Percentiles rank a stretch among this genome's conserved stretches.
phyloP scores from a whole-genome alignment of 169 alveolate species.

The Condylostoma magnum region DNA sequence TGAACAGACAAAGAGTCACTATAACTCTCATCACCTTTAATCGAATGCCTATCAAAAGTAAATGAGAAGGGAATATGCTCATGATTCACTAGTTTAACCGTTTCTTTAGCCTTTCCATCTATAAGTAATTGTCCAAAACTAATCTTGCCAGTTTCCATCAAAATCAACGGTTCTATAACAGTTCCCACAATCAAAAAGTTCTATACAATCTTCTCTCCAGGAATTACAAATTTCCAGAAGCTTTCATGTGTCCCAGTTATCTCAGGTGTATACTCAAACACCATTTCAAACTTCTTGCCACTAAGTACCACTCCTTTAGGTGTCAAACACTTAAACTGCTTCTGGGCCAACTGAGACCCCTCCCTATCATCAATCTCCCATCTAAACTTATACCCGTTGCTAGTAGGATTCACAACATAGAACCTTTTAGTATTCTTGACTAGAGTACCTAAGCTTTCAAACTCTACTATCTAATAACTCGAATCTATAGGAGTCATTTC shows the following conservation, averaged over 20 bases:
- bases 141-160: conserved; percentile 88
- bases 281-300: conserved; percentile 91
- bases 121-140: conserved; percentile 89
- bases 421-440: conserved; percentile 89
- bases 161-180: conserved; percentile 91
- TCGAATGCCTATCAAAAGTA: conserved; percentile 77
- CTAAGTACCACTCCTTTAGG: conserved; percentile 87
- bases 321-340: conserved; percentile 85
- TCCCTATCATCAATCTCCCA: conserved; percentile 85
- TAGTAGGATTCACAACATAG: conserved; percentile 92
- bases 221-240: conserved; percentile 87
- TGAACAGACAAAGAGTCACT: conserved; percentile 77
- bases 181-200: conserved; percentile 86
- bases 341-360: conserved; percentile 45
- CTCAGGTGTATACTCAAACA: conserved; percentile 89
- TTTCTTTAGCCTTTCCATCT: conserved; percentile 89
- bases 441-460: conserved; percentile 88
- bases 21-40: conserved; percentile 76
- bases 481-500: conserved; percentile 63
- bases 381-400: conserved; percentile 88
- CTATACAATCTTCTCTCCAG: conserved; percentile 81
- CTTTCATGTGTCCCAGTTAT: conserved; percentile 87
- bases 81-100: conserved; percentile 80
- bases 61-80: conserved; percentile 91
- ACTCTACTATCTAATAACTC: conserved; percentile 78